Base-by-base conservation (phyloP, 2,329 filamentous ascomycete species). In the Passalora sequoiae region DNA sequence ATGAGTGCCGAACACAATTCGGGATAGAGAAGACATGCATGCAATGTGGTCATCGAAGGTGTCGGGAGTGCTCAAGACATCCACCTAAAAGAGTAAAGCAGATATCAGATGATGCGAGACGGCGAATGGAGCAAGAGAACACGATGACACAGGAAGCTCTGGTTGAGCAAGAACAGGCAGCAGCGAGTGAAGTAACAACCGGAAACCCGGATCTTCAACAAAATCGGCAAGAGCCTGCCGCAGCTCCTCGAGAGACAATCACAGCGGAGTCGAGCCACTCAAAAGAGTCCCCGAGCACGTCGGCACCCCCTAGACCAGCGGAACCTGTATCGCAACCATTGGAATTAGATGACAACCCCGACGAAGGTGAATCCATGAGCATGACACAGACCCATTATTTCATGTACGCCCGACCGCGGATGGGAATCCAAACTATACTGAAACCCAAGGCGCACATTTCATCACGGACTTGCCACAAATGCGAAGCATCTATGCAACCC, bases 401-500 rank as follows among this genome's bases (percentile, higher is more conserved):
- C 59, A 65, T 46, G 46, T 44, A 49, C 29, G 46, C 44, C 31
- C 51, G 50, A 37, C 48, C 53, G 1, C 43, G 42, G 22, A 27
- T 30, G 57, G 62, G 51, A 46, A 54, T 53, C 56, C 72, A 74
- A 49, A 66, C 75, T 44, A 66, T 73, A 38, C 67, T 87, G 41
- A 83, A 76, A 76, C 88, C 44, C 80, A 81, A 64, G 84, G 82
- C 65, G 79, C 81, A 54, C 77, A 81, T 17, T 79, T 78, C 49
- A 84, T 92, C 68, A 77, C 86, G 20, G 76, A 92, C 33, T 75
- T 94, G 89, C 63, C 88, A 94, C 65, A 73, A 78, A 56, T 94
- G 89, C 63, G 62, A 44, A 10, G 42, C 44, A 9, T 37, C 28
- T 8, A 29, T 49, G 19, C 24, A 21, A 17, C 13, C 33, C 2